Conservation (phyloP, 1,284 basidiomycete genomes). For the Sanguinoderma infundibulare region DNA sequence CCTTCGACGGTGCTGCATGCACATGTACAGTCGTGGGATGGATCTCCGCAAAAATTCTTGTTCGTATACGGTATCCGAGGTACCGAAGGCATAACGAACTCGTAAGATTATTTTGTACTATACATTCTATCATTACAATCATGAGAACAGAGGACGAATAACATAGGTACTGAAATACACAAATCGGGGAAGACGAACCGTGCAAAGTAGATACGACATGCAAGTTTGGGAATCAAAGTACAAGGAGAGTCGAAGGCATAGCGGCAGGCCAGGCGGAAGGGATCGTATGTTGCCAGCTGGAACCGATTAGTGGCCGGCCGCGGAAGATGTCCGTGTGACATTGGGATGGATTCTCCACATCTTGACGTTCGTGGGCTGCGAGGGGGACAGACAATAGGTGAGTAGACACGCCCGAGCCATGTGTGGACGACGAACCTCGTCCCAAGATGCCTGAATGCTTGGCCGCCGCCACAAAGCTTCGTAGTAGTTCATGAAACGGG, state of each 20-base stretch:
- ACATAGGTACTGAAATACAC: not conserved
- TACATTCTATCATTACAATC: not conserved
- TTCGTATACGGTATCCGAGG: not conserved
- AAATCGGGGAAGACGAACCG: too few species aligned
- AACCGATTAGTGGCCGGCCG: slow-evolving; percentile 16
- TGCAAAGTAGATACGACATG: not conserved
- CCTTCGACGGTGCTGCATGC: not conserved
- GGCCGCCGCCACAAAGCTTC: slow-evolving; percentile 34
- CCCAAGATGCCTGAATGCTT: slow-evolving; percentile 36
- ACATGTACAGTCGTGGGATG: not conserved
- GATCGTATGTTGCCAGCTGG: not conserved
- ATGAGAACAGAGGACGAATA: not conserved
- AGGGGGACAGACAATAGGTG: not conserved
- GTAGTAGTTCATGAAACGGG: slow-evolving; percentile 36
- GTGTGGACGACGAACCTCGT: slow-evolving; percentile 33
- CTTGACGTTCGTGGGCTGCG: slow-evolving; percentile 22
- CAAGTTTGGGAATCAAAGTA: not conserved
- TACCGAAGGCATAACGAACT: not conserved
- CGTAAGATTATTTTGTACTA: not conserved
- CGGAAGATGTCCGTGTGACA: slow-evolving; percentile 20
- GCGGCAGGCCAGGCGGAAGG: not conserved
- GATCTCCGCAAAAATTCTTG: not conserved
- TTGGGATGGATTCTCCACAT: slow-evolving; percentile 28
- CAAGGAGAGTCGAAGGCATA: not conserved
- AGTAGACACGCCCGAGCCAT: not conserved